Evolutionary conservation across 805 yeast genomes (phyloP).

Genomic region (Starmerella gropengiesseri): DNA sequence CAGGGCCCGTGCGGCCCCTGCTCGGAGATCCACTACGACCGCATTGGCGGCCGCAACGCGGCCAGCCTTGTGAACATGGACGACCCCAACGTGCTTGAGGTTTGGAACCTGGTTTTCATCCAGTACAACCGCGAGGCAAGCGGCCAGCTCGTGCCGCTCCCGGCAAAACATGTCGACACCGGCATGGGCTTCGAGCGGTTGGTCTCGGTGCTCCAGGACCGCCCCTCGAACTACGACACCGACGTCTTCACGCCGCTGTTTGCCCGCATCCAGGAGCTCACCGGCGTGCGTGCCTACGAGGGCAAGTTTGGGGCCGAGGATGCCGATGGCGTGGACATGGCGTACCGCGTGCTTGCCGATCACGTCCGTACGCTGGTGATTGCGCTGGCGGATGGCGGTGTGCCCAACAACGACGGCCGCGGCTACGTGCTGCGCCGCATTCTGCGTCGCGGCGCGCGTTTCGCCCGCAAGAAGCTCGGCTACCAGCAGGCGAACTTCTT

Average conservation of each 20-base stretch:
- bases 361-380: conserved; percentile 95
- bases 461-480: conserved; percentile 89
- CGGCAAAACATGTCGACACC: conserved; percentile 93
- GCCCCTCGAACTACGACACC: conserved; percentile 88
- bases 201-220: conserved; percentile 87
- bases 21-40: conserved; percentile 92
- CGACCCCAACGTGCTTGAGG: conserved; percentile 95
- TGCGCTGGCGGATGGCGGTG: conserved; percentile 97
- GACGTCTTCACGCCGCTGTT: conserved; percentile 91
- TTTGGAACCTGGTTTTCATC: conserved; percentile 96
- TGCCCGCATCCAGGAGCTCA: conserved; percentile 74
- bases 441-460: conserved; percentile 94
- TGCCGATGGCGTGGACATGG: conserved; percentile 89
- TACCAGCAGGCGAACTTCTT: conserved; percentile 92
- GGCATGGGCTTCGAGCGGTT: conserved; percentile 98
- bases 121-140: conserved; percentile 93
- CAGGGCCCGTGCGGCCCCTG: conserved; percentile 99
- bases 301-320: conserved; percentile 94
- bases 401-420: conserved; percentile 98
- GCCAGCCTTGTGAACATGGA: conserved; percentile 82
- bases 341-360: conserved; percentile 95
- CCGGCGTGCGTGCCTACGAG: conserved; percentile 81
- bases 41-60: conserved; percentile 98
- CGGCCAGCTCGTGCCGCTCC: conserved; percentile 66
- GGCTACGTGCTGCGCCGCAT: conserved; percentile 97